Base-by-base conservation (phyloP, 192 early-diverging fungal genomes). In the Coemansia sp. region DNA sequence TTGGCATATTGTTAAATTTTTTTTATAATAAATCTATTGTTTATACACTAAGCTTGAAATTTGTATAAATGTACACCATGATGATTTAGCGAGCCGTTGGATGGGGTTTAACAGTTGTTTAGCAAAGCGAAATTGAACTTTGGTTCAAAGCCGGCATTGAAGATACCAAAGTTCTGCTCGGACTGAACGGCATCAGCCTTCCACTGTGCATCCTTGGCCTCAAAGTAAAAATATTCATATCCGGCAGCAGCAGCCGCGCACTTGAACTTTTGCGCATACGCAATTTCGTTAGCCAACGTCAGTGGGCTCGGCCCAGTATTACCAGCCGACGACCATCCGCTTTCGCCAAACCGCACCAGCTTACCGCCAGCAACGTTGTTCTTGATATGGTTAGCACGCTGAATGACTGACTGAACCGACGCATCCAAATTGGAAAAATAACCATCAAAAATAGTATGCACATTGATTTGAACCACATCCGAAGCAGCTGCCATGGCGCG, bases 111-210 rank as follows among this genome's bases (percentile, higher is more conserved):
- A 58, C 76, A 77, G 24, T 6, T 43, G 46, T 65, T 42, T 3
- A 77, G 66, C 31, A 67, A 25, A n/a, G 37, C 39, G 24, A 77
- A 65, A 62, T 73, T 60, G 15, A 79, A 79, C 67, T 79, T 79
- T 62, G 61, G 67, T 7, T 35, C 12, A 43, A 60, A 75, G n/a
- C 27, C 42, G 19, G 59, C 20, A 36, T 51, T 53, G 27, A 79
- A 79, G n/a, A 79, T 53, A 27, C 76, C 76, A 74, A 74, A 83
- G 71, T 61, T 83, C 36, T 77, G 64, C 72, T 83, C 80, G 1
- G 66, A 74, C 1, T 2, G 24, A 1, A 22, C 20, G 14, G 39
- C 60, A 39, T 51, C 63, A 40, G 68, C 6, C 68, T 83, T 83
- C 80, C 80, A 83, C 38, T 63, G 24, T 0, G 80, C 75, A 35